Base-by-base conservation (phyloP, 148 eudicot genomes). In the Rhododendron griersonianum region DNA sequence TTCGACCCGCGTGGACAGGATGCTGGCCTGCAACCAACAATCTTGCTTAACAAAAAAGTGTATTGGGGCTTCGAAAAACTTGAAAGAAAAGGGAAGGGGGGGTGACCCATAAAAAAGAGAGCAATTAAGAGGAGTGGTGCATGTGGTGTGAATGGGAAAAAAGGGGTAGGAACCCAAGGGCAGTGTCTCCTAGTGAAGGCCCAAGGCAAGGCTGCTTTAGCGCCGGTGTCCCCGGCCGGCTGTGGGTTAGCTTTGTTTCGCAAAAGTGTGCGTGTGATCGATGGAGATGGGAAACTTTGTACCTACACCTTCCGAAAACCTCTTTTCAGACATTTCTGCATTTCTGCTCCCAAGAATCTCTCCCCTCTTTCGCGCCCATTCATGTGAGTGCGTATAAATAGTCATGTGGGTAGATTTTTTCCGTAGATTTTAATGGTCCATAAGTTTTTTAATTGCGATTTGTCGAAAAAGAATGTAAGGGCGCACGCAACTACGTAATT, bases 171-270 rank as follows among this genome's bases (percentile, higher is more conserved):
- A 87, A 80, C 81, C 90, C 95, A 89, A 94, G 93, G 90, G 71
- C 86, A 86, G 90, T 94, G 97, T 94, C 91, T 80, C 92, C 92
- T 48, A 84, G 57, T 28, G 85, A 30, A 88, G 82, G 88, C 80
- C 90, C 93, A 92, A 87, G 89, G 93, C 91, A 89, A 88, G 90
- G 86, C 93, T 80, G 21, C 89, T 91, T 92, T 89, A 78, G 86
- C 94, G 93, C 97, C 97, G 95, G 87, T 94, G 97, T 93, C 95
- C 79, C 94, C 94, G 93, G n/a, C 94, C 94, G 93, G n/a, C 90
- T 85, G 88, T 89, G 90, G 74, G 80, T 83, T 80, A 84, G 44
- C 87, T 57, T 71, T 71, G 76, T 71, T 25, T 71, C 0, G 76
- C 76, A 71, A 71, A 71, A 71, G 41, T 69, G 75, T 69, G 37